Base-by-base conservation (phyloP, 1,284 basidiomycete genomes). In the Cystobasidiaceae sp. region DNA sequence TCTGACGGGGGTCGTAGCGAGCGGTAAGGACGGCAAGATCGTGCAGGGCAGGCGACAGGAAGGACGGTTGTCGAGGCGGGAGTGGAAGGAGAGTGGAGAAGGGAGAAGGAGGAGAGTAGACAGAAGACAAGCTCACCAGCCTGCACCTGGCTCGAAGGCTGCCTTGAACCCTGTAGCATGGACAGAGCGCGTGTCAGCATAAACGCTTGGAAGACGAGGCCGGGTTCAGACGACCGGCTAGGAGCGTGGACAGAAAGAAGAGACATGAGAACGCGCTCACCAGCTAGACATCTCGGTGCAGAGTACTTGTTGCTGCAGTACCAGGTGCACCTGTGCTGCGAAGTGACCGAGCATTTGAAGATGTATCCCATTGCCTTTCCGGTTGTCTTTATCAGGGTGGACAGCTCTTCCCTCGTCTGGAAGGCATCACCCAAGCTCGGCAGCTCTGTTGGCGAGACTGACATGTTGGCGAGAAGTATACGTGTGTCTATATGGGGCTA, bases 221-320 rank as follows among this genome's bases (percentile, higher is more conserved):
- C 4, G 32, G 54, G n/a, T 9, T 9, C n/a, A 28, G 32, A 46
- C 5, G 37, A 9, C 37, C 4, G 13, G 56, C 8, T 27, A 48
- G 25, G 34, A n/a, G 11, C 37, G 37, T 9, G 11, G 41, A 45
- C 41, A 48, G 27, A 48, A 28, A 30, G 48, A 34, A 43, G 54
- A 56, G 21, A 43, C 11, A 28, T 32, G 11, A 23, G 44, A n/a
- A 4, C 17, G 43, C 6, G 48, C 56, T 37, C 44, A 59, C 56
- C 56, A 33, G 44, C 56, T 44, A 49, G 19, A 33, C 56, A 59
- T 49, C 33, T 59, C 19, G 56, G 44, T n/a, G 28, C 4, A 59
- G 45, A 21, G 23, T 59, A 59, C 44, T 59, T 59, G 44, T 49
- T 49, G n/a, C 39, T 44, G 45, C 56, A 59, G 33, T 59, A 59